Evolutionary conservation across 176 grass and related monocot species (phyloP).

Genomic region (Juncus inflexus): DNA sequence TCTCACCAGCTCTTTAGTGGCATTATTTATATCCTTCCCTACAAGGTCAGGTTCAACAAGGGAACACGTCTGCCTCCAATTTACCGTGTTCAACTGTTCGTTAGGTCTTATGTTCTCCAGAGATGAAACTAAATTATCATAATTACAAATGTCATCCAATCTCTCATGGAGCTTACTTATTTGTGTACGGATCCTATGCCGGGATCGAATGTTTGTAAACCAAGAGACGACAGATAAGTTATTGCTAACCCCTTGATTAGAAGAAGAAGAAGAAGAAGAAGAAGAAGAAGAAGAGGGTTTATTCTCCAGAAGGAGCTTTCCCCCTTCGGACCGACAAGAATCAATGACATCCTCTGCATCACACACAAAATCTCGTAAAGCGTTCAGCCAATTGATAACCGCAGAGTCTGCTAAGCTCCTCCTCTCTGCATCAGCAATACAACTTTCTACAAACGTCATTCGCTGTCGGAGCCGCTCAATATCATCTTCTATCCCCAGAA

Average conservation of each 20-base stretch:
- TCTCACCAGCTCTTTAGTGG: neutral
- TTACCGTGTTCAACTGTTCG: neutral
- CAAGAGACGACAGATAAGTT: neutral
- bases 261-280: neutral
- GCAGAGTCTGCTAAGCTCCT: neutral
- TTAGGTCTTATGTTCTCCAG: neutral
- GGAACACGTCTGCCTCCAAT: neutral
- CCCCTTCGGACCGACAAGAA: neutral
- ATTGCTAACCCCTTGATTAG: no score
- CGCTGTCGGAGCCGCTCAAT: neutral
- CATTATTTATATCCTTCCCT: constrained; percentile 11
- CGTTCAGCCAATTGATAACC: neutral
- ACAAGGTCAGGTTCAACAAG: constrained; percentile 25
- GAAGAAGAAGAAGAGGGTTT: neutral
- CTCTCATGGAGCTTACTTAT: neutral
- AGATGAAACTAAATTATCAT: neutral
- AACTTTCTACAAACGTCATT: neutral
- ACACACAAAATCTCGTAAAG: neutral
- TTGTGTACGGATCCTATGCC: neutral
- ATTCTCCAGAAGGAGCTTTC: neutral
- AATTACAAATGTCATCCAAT: constrained; percentile 2
- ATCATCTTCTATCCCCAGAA: constrained; percentile 2
- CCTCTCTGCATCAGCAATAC: neutral
- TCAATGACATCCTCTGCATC: constrained; percentile 8
- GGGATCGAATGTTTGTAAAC: neutral